phyloP scores from a whole-genome alignment of 2,329 filamentous ascomycete species.

The Teratosphaeria nubilosa region DNA sequence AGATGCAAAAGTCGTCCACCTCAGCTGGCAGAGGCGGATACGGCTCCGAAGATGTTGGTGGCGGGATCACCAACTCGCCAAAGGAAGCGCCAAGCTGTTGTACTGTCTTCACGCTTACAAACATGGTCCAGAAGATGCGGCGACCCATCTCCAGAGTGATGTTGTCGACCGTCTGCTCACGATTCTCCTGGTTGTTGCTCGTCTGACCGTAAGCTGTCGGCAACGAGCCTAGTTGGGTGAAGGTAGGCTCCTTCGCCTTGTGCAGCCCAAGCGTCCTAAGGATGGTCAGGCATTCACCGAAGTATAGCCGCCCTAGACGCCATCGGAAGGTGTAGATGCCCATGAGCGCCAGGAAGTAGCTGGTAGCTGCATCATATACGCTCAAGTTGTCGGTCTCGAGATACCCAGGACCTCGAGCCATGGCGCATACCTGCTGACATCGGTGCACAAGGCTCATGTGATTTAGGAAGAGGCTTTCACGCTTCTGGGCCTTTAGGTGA shows the following conservation, averaged over 20 bases:
- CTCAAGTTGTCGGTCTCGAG: constrained; percentile 45
- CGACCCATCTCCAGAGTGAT: constrained; percentile 46
- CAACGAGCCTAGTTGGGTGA: constrained; percentile 28
- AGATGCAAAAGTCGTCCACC: constrained; percentile 75
- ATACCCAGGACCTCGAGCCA: constrained; percentile 52
- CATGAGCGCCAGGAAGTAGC: constrained; percentile 62
- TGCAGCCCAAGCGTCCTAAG: constrained; percentile 58
- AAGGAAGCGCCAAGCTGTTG: constrained; percentile 65
- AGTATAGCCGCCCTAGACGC: constrained; percentile 58
- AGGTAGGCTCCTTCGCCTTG: constrained; percentile 40
- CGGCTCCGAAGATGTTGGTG: constrained; percentile 62
- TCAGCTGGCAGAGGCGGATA: constrained; percentile 74
- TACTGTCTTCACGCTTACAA: constrained; percentile 62
- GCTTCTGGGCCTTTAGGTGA: constrained; percentile 58
- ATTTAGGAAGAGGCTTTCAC: constrained; percentile 55
- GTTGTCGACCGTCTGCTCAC: constrained; percentile 31
- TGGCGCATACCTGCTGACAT: constrained; percentile 59
- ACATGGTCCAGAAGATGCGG: constrained; percentile 70
- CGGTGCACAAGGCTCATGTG: constrained; percentile 60
- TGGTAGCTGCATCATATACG: constrained; percentile 58
- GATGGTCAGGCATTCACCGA: constrained; percentile 62
- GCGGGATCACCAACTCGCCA: constrained; percentile 63
- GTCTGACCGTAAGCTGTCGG: constrained; percentile 28
- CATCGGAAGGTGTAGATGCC: constrained; percentile 59
- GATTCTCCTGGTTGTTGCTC: constrained; percentile 25